Evolutionary conservation across 208 protist genomes (phyloP), one percentile per base, ranked within the genome.

Genomic region (Naegleria gruberi): DNA sequence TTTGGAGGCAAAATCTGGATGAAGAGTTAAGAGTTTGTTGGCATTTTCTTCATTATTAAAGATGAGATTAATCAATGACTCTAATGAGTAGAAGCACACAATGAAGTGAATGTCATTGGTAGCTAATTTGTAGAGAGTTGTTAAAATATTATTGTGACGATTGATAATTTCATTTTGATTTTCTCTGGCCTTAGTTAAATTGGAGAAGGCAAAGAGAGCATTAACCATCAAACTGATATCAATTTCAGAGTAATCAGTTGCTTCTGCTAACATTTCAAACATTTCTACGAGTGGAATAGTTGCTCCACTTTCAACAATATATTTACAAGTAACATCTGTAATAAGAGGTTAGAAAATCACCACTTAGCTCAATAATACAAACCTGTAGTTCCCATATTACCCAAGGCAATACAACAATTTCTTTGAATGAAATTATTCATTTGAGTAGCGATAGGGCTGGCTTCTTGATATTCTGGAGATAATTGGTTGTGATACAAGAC

Each of bases 401-500:
- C 65, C 30, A 77, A 77, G 26, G 65, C 65, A 77, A 77, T 77
- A 77, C 65, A 77, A 77, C 30, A 37, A 77, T 77, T 77, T 77
- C 65, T 77, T 77, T 77, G 65, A n/a, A 77, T 77, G 30, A 77
- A 77, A 77, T 37, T n/a, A 77, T 77, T 77, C 65, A 77, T 77
- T 77, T 77, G 65, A n/a, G 34, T n/a, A 37, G 8, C 30, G 10
- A 77, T 77, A 37, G 65, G 65, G n/a, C 65, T 37, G 26, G 65
- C 65, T n/a, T 77, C 65, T 77, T 77, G 30, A 77, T 77, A 77
- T 77, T 77, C 65, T 77, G 26, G 6, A 7, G 19, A 37, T 7
- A 37, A 6, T 77, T 77, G 65, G 34, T 77, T 30, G 6, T 77
- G 0, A 8, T 37, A 37, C 34, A 77, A 37, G 8, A n/a, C n/a